Base-by-base conservation (phyloP, 257 asterid species). In the Coffea eugenioides region DNA sequence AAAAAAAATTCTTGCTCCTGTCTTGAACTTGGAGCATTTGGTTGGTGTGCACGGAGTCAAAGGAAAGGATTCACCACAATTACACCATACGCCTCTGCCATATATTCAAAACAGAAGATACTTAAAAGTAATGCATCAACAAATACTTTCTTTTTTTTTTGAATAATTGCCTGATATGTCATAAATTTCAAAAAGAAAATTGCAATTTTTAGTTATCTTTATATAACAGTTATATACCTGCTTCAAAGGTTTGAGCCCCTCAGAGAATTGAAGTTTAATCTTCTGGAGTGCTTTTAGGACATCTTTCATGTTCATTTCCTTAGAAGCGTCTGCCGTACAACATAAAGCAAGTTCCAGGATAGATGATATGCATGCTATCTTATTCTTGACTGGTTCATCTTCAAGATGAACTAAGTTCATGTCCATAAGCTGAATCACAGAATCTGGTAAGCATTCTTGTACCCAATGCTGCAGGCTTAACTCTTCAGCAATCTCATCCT, bases 271-370 rank as follows among this genome's bases (percentile, higher is more conserved):
- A 39, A 39, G 43, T 39, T 39, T 39, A 4, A 39, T 39, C 5
- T 39, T 39, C 43, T 39, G 43, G 43, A 39, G 43, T 4, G 43
- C 43, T 39, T 4, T 39, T 0, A 39, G 43, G 5, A 39, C 5
- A 2, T 39, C 43, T 39, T 39, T 39, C 43, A 39, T 39, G 5
- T 39, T 39, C 5, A 39, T 39, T 39, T 39, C 43, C 5, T 39
- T 5, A 0, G 81, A 59, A 67, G 62, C 61, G 46, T 81, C 80
- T 6, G 27, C 41, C 18, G 74, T 69, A 56, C 84, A 81, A 49
- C 27, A 69, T 74, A 81, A 76, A 25, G 81, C 57, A 66, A 81
- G 59, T 31, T 75, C 65, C 71, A 81, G 3, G 13, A 80, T 56
- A 10, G 76, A 80, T 56, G 77, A 56, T 12, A 76, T 20, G 15